Conservation (phyloP, 2,329 filamentous ascomycete species). For the Alternaria incomplexa region DNA sequence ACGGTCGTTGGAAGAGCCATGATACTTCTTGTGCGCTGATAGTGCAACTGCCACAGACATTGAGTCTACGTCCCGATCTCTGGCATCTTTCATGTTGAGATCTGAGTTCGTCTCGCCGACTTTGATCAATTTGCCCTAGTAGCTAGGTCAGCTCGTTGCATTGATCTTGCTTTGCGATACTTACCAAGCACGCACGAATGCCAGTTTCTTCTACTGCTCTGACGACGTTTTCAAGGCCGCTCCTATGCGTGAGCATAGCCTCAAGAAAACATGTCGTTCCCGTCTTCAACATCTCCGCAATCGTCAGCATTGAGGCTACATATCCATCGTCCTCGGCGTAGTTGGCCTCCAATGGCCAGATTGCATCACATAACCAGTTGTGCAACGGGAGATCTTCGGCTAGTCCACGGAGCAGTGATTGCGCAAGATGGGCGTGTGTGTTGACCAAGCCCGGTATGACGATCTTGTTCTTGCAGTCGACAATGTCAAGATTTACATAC, state of each 20-base stretch:
- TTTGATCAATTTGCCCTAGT: conserved; percentile 48
- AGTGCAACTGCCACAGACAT: conserved; percentile 47
- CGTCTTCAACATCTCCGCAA: conserved; percentile 48
- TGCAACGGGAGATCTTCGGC: conserved; percentile 32
- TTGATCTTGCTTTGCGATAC: neutral
- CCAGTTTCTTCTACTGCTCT: conserved; percentile 43
- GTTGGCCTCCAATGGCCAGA: conserved; percentile 48
- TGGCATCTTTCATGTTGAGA: conserved; percentile 43
- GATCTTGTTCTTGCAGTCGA: conserved; percentile 41
- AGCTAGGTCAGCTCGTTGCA: neutral
- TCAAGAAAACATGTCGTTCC: conserved; percentile 50
- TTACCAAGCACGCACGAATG: conserved; percentile 36
- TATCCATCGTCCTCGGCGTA: conserved; percentile 44
- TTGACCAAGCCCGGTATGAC: conserved; percentile 48
- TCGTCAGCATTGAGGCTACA: conserved; percentile 40
- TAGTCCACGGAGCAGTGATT: conserved; percentile 44
- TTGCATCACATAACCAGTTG: conserved; percentile 41
- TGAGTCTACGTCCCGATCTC: conserved; percentile 46
- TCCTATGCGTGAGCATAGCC: conserved; percentile 45
- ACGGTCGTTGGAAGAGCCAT: conserved; percentile 48
- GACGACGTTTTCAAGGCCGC: conserved; percentile 33
- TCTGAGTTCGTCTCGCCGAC: conserved; percentile 42
- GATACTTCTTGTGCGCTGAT: conserved; percentile 35
- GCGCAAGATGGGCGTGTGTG: conserved; percentile 46
- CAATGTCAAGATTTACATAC: conserved; percentile 6